phyloP scores from a whole-genome alignment of 2,329 filamentous ascomycete genomes.

The Fusarium pseudograminearum region DNA sequence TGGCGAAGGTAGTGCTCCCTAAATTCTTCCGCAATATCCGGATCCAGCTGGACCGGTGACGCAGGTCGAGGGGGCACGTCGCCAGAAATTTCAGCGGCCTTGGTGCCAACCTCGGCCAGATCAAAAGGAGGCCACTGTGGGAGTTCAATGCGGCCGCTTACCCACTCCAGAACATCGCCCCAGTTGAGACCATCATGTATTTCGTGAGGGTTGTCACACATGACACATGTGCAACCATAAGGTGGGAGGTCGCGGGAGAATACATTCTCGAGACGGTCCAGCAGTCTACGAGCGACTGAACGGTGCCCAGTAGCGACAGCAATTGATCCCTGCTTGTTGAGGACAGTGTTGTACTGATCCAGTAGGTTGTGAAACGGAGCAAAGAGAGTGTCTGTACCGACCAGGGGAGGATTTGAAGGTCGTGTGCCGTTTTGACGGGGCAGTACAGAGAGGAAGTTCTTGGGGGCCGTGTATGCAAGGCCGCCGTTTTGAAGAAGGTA shows the following conservation, averaged over 20 bases:
- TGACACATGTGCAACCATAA: slow-evolving; percentile 85
- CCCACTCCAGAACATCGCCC: slow-evolving; percentile 94
- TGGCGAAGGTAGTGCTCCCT: slow-evolving; percentile 92
- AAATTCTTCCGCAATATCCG: slow-evolving; percentile 94
- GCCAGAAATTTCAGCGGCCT: slow-evolving; percentile 71
- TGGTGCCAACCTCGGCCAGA: slow-evolving; percentile 71
- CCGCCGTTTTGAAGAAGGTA: slow-evolving; percentile 93
- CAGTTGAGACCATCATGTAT: slow-evolving; percentile 84
- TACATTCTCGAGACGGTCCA: slow-evolving; percentile 92
- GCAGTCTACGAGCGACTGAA: slow-evolving; percentile 88
- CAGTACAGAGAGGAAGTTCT: slow-evolving; percentile 75
- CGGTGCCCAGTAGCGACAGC: slow-evolving; percentile 96
- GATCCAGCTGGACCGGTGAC: slow-evolving; percentile 81
- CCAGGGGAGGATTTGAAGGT: slow-evolving; percentile 72
- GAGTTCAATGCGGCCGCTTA: slow-evolving; percentile 87
- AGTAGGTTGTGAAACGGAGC: slow-evolving; percentile 84
- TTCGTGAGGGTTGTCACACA: slow-evolving; percentile 75
- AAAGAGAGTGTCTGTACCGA: slow-evolving; percentile 80
- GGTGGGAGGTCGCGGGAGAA: slow-evolving; percentile 92
- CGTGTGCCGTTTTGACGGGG: slow-evolving; percentile 68
- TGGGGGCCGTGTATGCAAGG: slow-evolving; percentile 76
- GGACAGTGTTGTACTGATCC: slow-evolving; percentile 85
- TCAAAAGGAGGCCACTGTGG: slow-evolving; percentile 91
- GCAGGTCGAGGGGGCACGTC: slow-evolving; percentile 68
- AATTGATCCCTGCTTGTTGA: slow-evolving; percentile 86